Conservation (phyloP, 768 basidiomycete genomes). For the Lentinula guzmanii region DNA sequence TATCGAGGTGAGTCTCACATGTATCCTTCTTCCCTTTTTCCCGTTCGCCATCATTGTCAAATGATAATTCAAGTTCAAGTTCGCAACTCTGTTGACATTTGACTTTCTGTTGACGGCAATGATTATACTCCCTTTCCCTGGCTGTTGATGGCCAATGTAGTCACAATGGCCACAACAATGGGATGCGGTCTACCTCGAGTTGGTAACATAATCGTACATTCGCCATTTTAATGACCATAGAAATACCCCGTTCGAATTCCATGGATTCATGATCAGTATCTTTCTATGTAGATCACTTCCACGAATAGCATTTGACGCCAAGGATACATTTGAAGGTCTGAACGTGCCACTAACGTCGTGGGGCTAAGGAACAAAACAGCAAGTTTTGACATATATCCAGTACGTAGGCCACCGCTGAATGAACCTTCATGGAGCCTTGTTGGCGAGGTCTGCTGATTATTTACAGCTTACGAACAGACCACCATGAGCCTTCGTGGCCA, state of each 20-base stretch:
- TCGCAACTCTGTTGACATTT: neutral
- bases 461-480: no score
- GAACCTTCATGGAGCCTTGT: no score
- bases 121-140: neutral
- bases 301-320: no score
- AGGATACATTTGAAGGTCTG: no score
- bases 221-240: no score
- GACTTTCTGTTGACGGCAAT: neutral
- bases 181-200: neutral
- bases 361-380: no score
- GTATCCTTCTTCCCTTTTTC: neutral
- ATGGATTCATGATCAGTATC: neutral
- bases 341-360: no score
- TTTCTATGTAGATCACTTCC: no score
- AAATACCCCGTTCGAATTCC: neutral
- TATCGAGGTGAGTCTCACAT: neutral
- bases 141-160: neutral
- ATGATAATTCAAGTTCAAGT: neutral
- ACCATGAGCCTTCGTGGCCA: neutral
- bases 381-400: no score
- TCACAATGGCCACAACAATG: neutral
- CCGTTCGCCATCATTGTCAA: neutral
- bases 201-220: no score
- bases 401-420: no score
- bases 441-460: no score